Evolutionary conservation across 768 basidiomycete species (phyloP), one percentile per base, ranked within the genome.

Genomic region (Ramaria rubella): DNA sequence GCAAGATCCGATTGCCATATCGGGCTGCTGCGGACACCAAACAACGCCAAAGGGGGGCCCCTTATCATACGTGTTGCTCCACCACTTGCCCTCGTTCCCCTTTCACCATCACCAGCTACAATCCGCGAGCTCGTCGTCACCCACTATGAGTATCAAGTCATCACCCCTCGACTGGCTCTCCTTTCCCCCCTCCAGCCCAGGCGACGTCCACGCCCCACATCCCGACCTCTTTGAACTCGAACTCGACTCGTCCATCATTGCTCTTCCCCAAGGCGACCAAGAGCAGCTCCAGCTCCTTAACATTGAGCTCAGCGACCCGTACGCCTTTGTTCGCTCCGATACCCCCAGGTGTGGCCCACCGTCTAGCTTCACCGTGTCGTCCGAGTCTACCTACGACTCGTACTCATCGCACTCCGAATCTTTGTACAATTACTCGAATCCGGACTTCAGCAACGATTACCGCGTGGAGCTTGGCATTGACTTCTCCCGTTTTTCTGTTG

Each of bases 151-250:
- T 34, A 31, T 56, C 55, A 56, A 56, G 46, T 27, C 33, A 19
- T 56, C 55, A 26, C 55, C 55, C 11, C 53, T 63, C 21, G 65
- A 64, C 60, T 85, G 85, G 75, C 77, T 81, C 72, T 83, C 83
- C 68, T 84, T 85, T 72, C 80, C 81, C 65, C 76, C 80, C 23
- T 45, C 55, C 27, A 56, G 55, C 60, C 78, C 82, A 62, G 74
- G 80, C 58, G 87, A 88, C 72, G 79, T 87, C 71, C 76, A 82
- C 64, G 86, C 85, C 52, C 87, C 88, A 43, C 81, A 86, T 66
- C 85, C 87, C 59, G 88, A 90, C 76, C 77, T 82, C 61, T 91
- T 92, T 73, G 90, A 91, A 68, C 79, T 80, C 51, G 90, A 92
- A 72, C 79, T 92, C 65, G 89, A 90, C 71, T 75, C 75, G 31